Conservation (phyloP, 805 yeast species). For the Saccharomycodes ludwigii region DNA sequence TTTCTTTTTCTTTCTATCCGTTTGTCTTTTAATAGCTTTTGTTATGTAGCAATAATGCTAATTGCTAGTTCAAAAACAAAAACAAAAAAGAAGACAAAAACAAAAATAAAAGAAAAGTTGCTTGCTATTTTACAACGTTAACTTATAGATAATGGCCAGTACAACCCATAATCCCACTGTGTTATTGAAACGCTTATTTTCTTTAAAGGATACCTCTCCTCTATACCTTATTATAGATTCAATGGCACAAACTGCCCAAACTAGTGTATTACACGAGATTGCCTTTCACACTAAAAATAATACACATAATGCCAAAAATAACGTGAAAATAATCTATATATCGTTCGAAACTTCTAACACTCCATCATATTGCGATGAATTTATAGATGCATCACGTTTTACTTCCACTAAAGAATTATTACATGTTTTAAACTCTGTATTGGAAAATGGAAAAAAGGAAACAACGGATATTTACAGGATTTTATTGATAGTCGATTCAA, state of each 20-base stretch:
- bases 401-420: conserved; percentile 5
- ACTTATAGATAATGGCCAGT: conserved; percentile 24
- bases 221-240: conserved; percentile 60
- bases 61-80: no score
- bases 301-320: conserved; percentile 26
- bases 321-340: conserved; percentile 35
- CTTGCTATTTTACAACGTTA: no score
- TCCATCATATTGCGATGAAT: conserved; percentile 39
- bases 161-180: conserved; percentile 34
- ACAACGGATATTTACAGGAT: conserved; percentile 10
- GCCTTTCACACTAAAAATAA: conserved; percentile 26
- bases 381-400: conserved; percentile 31
- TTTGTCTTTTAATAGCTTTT: no score
- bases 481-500: conserved; percentile 33
- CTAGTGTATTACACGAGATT: conserved; percentile 44
- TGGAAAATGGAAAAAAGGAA: neutral
- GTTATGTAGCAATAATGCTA: no score
- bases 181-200: conserved; percentile 51
- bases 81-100: no score
- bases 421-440: neutral
- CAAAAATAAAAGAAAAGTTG: no score
- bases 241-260: conserved; percentile 50
- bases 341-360: conserved; percentile 53
- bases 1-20: no score
- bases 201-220: conserved; percentile 64